Base-by-base conservation (phyloP, 805 yeast genomes). In the Wickerhamiella lipophila region DNA sequence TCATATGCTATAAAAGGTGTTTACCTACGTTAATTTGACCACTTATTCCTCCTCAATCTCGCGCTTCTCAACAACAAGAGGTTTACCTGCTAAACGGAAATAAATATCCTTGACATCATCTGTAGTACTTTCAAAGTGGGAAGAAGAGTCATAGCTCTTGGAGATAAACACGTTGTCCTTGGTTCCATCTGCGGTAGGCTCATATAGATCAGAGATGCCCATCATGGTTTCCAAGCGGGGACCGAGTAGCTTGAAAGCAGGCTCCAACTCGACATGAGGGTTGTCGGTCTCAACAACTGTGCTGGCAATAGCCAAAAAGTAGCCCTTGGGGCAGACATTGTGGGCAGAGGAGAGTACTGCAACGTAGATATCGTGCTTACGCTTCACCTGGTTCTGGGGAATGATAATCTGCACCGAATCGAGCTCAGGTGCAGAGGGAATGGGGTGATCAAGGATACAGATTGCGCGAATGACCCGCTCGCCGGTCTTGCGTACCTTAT, bases 21-120 rank as follows among this genome's bases (percentile, higher is more conserved):
- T n/a, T n/a, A n/a, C n/a, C n/a, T n/a, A n/a, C n/a, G n/a, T n/a
- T n/a, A n/a, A n/a, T n/a, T n/a, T n/a, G n/a, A n/a, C n/a, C n/a
- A 26, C 2, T 32, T 73, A 75, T 55, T 78, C 83, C 51, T 79
- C 84, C 51, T 78, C 86, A 25, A 76, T 68, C 42, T 78, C 72
- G 63, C 94, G 79, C 64, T 83, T 76, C 69, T 86, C 80, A 57
- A 88, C 75, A 21, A 83, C 94, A 59, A 92, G 75, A 16, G 95
- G 95, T 64, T 85, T 83, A 46, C 97, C 97, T 29, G 83, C 83
- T 55, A 92, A 81, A 65, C 97, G 78, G 66, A 81, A 80, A 66
- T 92, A 92, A 48, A 92, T 75, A 65, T 89, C 96, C 68, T 86
- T 87, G 58, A 92, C 94, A 65, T 92, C 97, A 64, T 92, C 97